Percentiles rank a stretch among this genome's conserved stretches.
phyloP scores from a whole-genome alignment of 331 rosid genomes.

The Erythrophleum ivorense region DNA sequence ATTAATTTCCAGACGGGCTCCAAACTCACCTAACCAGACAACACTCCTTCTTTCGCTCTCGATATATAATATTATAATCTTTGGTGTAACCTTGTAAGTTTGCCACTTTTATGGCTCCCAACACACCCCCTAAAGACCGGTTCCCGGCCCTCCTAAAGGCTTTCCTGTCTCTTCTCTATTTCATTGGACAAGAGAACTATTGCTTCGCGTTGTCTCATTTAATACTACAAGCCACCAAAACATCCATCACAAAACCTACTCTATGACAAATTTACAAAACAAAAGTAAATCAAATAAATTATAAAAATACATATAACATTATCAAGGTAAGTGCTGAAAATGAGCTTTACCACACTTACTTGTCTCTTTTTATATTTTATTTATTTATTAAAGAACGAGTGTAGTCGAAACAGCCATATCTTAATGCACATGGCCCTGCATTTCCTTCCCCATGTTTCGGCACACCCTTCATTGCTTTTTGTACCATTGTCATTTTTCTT shows the following conservation, averaged over 20 bases:
- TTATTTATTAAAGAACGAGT: too few species aligned
- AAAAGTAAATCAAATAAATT: too few species aligned
- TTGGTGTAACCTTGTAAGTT: neutral
- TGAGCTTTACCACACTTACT: too few species aligned
- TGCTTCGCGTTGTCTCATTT: constrained; percentile 45
- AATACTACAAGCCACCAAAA: constrained; percentile 42
- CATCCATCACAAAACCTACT: constrained; percentile 33
- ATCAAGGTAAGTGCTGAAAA: too few species aligned
- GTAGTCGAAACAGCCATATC: constrained; percentile 34
- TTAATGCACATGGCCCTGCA: constrained; percentile 59
- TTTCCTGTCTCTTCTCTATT: constrained; percentile 11
- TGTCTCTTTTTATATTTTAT: too few species aligned
- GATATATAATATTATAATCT: neutral
- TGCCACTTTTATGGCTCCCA: constrained; percentile 40
- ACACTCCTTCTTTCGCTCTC: constrained; percentile 41
- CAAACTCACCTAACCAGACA: constrained; percentile 55
- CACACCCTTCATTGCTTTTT: constrained; percentile 35
- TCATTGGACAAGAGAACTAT: constrained; percentile 39
- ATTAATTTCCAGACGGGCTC: constrained; percentile 54
- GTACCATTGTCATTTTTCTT: neutral
- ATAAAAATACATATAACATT: too few species aligned
- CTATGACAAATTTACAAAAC: too few species aligned
- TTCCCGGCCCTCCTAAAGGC: constrained; percentile 39
- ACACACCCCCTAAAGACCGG: constrained; percentile 49
- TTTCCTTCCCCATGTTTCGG: constrained; percentile 54